Evolutionary conservation across 495 filamentous ascomycete genomes (phyloP), one percentile per base, ranked within the genome.

Genomic region (Annulohypoxylon maeteangense): DNA sequence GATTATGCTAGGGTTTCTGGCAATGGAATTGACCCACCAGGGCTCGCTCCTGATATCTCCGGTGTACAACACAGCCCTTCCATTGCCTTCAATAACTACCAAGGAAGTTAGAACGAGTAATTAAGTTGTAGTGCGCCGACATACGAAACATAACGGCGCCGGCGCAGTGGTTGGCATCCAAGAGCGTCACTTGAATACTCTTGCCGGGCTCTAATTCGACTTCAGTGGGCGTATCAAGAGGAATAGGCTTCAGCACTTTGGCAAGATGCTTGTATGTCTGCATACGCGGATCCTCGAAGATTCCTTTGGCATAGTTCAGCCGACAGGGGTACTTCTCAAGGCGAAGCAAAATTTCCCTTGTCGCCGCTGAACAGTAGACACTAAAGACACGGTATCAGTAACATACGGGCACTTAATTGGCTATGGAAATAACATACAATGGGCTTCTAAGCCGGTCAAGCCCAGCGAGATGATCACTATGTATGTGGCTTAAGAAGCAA

Each of bases 401-500:
- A 3, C 10, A 36, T n/a, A 32, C 25, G 42, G 67, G n/a, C n/a
- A n/a, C n/a, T 45, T 22, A 42, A 72, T 12, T 65, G 57, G 6
- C 34, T 16, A 25, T 53, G 36, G 14, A 62, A 63, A 11, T 50
- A 16, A 31, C 82, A 50, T 76, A 87, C 85, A 96, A 97, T 0
- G 92, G 91, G 23, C 90, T 85, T 34, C 87, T 87, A 54, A 91
- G 84, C 54, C 83, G 89, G 74, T 97, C 95, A 27, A 98, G 85
- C 0, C 95, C 95, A 62, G 86, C 87, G 6, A 97, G 85, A 79
- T 98, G 94, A 68, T 98, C 94, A 62, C 90, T 96, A 76, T 98
- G 95, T 10, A 97, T 90, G 86, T 98, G 95, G 75, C 91, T 95
- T 40, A 98, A 84, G 75, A 98, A 97, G 76, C 92, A 97, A 14